Conservation (phyloP, 192 early-diverging fungal genomes). For the Podila clonocystis region DNA sequence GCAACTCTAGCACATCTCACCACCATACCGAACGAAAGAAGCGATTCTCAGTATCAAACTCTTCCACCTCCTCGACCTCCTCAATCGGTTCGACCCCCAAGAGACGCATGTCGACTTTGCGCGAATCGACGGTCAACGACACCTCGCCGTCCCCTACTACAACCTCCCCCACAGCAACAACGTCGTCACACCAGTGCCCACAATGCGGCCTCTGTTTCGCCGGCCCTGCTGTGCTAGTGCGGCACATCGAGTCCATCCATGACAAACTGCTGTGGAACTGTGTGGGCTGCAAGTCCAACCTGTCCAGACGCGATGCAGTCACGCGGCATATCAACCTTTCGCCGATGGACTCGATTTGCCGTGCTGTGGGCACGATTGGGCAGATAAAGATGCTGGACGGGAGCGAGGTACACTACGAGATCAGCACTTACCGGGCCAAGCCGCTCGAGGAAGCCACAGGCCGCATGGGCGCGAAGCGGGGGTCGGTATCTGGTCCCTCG, state of each 20-base stretch:
- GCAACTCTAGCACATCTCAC: no score
- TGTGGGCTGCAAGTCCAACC: constrained; percentile 45
- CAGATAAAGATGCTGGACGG: constrained; percentile 46
- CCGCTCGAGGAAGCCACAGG: constrained; percentile 40
- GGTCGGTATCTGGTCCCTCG: constrained; percentile 1
- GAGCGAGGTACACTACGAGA: constrained; percentile 23
- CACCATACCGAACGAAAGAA: no score
- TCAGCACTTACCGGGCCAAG: constrained; percentile 30
- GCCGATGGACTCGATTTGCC: constrained; percentile 46
- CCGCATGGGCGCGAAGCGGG: constrained; percentile 34
- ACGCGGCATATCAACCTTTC: constrained; percentile 49
- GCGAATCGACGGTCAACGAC: constrained; percentile 9
- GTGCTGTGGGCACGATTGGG: constrained; percentile 36
- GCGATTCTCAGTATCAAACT: no score
- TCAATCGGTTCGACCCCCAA: constrained; percentile 18
- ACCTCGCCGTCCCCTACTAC: neutral
- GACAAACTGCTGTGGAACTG: constrained; percentile 49
- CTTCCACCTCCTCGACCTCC: constrained; percentile 23
- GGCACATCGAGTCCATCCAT: constrained; percentile 47
- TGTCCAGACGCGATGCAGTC: constrained; percentile 41
- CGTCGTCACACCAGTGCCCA: constrained; percentile 25
- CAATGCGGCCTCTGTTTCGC: constrained; percentile 32
- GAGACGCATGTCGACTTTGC: constrained; percentile 31
- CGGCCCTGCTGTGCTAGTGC: constrained; percentile 35
- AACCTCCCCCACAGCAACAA: constrained; percentile 1